Conservation (phyloP, 805 yeast genomes). For the Nakazawaea siamensis region DNA sequence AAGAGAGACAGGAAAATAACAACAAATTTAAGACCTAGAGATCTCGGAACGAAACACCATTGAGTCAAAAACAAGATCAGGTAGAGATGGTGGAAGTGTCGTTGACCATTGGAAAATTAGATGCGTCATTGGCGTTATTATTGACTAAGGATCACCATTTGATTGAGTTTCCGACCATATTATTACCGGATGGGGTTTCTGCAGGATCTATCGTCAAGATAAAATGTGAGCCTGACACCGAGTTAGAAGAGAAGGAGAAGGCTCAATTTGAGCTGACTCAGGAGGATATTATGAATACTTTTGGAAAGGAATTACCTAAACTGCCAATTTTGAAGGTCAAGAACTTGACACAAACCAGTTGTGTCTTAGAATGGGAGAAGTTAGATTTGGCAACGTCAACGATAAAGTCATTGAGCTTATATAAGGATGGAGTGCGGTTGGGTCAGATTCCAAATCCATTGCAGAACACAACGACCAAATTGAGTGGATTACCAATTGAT, state of each 20-base stretch:
- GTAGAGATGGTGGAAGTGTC: constrained; percentile 74
- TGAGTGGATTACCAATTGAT: constrained; percentile 88
- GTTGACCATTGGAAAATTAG: constrained; percentile 90
- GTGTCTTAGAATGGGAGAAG: constrained; percentile 92
- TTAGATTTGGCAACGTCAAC: constrained; percentile 77
- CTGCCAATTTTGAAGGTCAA: constrained; percentile 59
- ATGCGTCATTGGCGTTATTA: constrained; percentile 86
- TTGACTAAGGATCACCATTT: constrained; percentile 85
- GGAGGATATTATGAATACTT: constrained; percentile 60
- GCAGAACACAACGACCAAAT: constrained; percentile 70
- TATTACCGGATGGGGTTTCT: constrained; percentile 80
- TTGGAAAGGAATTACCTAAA: constrained; percentile 67
- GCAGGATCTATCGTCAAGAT: constrained; percentile 91
- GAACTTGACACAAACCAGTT: constrained; percentile 89
- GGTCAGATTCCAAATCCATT: constrained; percentile 82
- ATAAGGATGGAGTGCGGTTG: constrained; percentile 64
- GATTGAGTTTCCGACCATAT: constrained; percentile 93
- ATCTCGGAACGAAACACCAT: neutral
- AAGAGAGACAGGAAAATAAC: too few relatives aligned
- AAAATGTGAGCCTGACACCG: constrained; percentile 69
- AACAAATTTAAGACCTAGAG: neutral
- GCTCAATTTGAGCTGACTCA: constrained; percentile 57
- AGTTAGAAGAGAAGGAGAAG: constrained; percentile 54
- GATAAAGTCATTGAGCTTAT: constrained; percentile 67
- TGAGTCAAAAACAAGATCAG: neutral